Evolutionary conservation across 495 filamentous ascomycete genomes (phyloP).

Genomic region (Niebla homalea): DNA sequence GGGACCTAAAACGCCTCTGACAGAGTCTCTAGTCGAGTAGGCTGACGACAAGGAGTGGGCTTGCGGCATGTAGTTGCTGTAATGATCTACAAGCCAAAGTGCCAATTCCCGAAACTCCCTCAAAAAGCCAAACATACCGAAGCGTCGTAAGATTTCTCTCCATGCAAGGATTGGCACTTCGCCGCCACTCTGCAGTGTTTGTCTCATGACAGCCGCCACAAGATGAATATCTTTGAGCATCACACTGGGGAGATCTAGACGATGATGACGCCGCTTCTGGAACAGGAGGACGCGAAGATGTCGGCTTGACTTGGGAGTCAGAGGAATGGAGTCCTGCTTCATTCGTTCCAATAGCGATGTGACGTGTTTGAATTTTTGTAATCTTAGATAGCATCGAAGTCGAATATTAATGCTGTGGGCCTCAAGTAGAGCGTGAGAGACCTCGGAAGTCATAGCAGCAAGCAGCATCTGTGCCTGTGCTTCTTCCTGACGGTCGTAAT

Average conservation of each 20-base stretch:
- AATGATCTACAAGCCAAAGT: conserved; percentile 31
- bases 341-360: conserved; percentile 18
- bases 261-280: conserved; percentile 4
- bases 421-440: conserved; percentile 11
- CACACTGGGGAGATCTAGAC: not conserved
- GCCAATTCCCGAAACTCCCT: conserved; percentile 27
- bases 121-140: conserved; percentile 33
- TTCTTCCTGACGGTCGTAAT: conserved; percentile 36
- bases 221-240: not conserved
- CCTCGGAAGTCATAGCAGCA: conserved; percentile 27
- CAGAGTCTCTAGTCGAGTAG: not conserved
- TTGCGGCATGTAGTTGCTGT: conserved; percentile 12
- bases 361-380: conserved; percentile 10
- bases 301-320: conserved; percentile 11
- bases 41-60: not conserved
- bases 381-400: conserved; percentile 22
- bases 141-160: conserved; percentile 34
- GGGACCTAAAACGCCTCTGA: conserved; percentile 1
- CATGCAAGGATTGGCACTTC: conserved; percentile 26
- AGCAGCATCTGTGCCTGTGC: conserved; percentile 40
- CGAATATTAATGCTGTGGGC: conserved; percentile 28
- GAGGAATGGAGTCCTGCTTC: conserved; percentile 9
- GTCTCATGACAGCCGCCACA: not conserved
- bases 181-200: conserved; percentile 12
- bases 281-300: conserved; percentile 12